Conservation (phyloP, 345 rosid genomes). For the Dovyalis caffra region DNA sequence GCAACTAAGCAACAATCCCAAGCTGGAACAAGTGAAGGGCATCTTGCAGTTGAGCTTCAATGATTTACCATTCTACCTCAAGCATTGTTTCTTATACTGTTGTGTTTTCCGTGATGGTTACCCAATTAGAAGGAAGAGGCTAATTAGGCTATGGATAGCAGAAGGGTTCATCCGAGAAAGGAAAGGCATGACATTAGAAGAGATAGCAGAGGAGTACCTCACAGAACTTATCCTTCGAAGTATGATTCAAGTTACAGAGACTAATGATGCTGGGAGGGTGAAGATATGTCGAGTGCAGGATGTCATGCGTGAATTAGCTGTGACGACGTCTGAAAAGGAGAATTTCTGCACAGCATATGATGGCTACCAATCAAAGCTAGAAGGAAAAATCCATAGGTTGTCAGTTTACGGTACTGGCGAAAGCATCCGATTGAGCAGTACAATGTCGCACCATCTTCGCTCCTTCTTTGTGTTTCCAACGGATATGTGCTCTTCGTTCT, state of each 20-base stretch:
- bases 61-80: conserved; percentile 30
- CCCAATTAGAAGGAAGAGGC: conserved; percentile 18
- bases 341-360: conserved; percentile 26
- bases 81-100: conserved; percentile 27
- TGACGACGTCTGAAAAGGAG: conserved; percentile 23
- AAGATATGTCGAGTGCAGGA: conserved; percentile 31
- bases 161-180: conserved; percentile 31
- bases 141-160: conserved; percentile 29
- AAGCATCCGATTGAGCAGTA: conserved; percentile 17
- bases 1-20: conserved; percentile 27
- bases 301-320: conserved; percentile 32
- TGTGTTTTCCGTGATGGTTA: conserved; percentile 23
- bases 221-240: conserved; percentile 25
- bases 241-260: conserved; percentile 30
- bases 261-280: conserved; percentile 26
- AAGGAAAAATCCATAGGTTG: conserved; percentile 19
- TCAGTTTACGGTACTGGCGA: conserved; percentile 19
- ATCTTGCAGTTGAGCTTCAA: conserved; percentile 25
- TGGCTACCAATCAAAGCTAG: conserved; percentile 16
- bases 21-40: conserved; percentile 25
- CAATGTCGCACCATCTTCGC: conserved; percentile 19
- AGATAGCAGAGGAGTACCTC: conserved; percentile 32
- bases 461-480: conserved; percentile 32
- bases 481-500: conserved; percentile 21
- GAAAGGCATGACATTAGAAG: conserved; percentile 28